These are phyloP conservation scores for Gonium pectorale DNA, from an alignment of 139 green algal genomes.

Conservation along the genomic window DNA sequence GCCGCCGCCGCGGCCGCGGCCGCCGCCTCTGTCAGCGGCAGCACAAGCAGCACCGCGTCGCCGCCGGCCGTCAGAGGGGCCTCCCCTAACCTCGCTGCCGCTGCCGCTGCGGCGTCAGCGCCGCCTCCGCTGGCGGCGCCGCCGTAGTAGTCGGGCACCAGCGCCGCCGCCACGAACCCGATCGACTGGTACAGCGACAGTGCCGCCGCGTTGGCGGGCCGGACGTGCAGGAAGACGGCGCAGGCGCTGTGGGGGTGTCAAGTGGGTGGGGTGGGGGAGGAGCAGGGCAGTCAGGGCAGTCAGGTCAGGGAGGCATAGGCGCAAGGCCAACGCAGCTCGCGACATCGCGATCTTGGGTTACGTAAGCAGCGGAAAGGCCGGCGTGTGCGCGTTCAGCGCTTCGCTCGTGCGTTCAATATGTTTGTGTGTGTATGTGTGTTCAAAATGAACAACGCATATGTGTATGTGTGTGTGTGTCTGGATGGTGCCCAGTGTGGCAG, in stretches of 20 bases:
- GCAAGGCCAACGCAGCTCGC: too few relatives aligned
- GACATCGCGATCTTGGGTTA: too few relatives aligned
- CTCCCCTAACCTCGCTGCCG: background rate
- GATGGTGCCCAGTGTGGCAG: too few relatives aligned
- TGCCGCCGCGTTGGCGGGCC: conserved; percentile 10
- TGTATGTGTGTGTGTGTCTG: too few relatives aligned
- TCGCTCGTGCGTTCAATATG: too few relatives aligned
- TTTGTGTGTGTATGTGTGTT: too few relatives aligned
- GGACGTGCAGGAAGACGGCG: conserved; percentile 43
- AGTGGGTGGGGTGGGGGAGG: background rate
- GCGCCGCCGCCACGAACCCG: conserved; percentile 12
- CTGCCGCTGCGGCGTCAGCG: background rate
- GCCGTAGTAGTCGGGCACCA: conserved; percentile 28
- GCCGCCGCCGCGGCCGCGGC: conserved; percentile 8
- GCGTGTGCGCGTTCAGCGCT: too few relatives aligned
- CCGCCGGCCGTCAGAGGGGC: background rate
- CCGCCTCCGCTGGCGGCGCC: background rate
- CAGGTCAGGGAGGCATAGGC: too few relatives aligned
- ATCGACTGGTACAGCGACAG: conserved; percentile 24
- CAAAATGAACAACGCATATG: too few relatives aligned
- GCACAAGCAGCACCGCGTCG: conserved; percentile 34
- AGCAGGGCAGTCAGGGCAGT: background rate
- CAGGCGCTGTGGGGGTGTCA: conserved; percentile 21
- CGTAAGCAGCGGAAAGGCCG: too few relatives aligned
- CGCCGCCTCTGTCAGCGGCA: conserved; percentile 37